phyloP scores from a whole-genome alignment of 164 flowering plant species.

The Euptelea pleiosperma region DNA sequence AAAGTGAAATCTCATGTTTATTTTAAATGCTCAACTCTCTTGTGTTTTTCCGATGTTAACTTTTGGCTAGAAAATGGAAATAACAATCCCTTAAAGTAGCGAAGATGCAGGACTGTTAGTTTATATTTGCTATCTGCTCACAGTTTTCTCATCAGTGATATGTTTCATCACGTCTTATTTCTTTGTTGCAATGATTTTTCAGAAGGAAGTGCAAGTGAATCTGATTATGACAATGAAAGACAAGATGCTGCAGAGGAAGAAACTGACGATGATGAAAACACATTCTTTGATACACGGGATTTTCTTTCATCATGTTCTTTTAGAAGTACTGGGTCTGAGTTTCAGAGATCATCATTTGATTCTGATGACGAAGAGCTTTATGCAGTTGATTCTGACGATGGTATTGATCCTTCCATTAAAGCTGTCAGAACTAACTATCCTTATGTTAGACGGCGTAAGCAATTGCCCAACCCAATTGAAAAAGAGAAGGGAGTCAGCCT shows the following conservation, averaged over 20 bases:
- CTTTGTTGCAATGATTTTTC: constrained; percentile 7
- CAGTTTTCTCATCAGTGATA: too few species aligned
- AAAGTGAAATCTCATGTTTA: too few species aligned
- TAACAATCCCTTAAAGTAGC: too few species aligned
- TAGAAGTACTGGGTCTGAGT: constrained; percentile 77
- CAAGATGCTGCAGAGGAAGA: too few species aligned
- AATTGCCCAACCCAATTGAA: constrained; percentile 81
- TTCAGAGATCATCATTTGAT: too few species aligned
- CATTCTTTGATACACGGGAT: constrained; percentile 84
- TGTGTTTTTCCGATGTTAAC: too few species aligned
- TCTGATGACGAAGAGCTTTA: constrained; percentile 34
- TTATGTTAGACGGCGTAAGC: constrained; percentile 69
- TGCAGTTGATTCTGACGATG: constrained; percentile 47
- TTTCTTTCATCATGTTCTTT: constrained; percentile 84
- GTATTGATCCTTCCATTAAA: too few species aligned
- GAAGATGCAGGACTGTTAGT: too few species aligned
- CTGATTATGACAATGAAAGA: constrained; percentile 84
- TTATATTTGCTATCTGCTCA: too few species aligned
- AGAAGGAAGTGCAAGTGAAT: constrained; percentile 71
- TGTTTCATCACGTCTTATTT: too few species aligned
- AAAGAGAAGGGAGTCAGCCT: constrained; percentile 90
- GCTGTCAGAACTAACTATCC: constrained; percentile 39
- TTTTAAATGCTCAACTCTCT: too few species aligned
- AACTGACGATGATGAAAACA: constrained; percentile 46
- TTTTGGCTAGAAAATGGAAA: too few species aligned